Percentiles rank a stretch among this genome's conserved stretches.
phyloP scores from a whole-genome alignment of 768 basidiomycete genomes.

The Boletus rubropictus region DNA sequence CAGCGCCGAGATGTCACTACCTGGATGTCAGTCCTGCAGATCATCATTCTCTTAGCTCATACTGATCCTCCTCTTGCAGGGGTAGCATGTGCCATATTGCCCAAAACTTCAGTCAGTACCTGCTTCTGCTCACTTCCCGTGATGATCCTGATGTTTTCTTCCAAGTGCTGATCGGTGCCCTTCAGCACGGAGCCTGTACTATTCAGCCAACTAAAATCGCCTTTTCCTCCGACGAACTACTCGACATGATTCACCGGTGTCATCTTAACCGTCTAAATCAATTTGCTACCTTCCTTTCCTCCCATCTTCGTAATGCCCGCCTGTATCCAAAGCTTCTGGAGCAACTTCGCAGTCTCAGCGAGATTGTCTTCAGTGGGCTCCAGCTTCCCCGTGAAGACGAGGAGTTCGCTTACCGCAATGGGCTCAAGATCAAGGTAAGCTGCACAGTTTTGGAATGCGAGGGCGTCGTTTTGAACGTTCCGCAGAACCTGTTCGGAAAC shows the following conservation, averaged over 20 bases:
- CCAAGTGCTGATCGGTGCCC: conserved; percentile 58
- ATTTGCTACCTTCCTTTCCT: conserved; percentile 63
- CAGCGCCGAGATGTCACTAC: conserved; percentile 62
- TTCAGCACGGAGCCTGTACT: conserved; percentile 69
- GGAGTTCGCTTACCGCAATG: conserved; percentile 60
- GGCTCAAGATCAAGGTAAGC: conserved; percentile 58
- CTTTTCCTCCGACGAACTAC: conserved; percentile 63
- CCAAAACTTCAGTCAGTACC: conserved; percentile 63
- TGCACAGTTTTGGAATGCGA: conserved; percentile 10
- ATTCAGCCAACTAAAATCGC: conserved; percentile 62
- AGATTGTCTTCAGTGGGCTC: conserved; percentile 63
- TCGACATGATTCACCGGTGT: conserved; percentile 64
- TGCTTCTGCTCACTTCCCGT: conserved; percentile 11
- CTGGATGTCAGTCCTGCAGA: conserved; percentile 55
- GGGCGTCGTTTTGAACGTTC: conserved; percentile 18
- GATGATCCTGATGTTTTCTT: conserved; percentile 18
- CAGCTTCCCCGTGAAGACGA: conserved; percentile 63
- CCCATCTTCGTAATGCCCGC: conserved; percentile 56
- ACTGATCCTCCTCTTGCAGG: conserved; percentile 42
- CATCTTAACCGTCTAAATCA: conserved; percentile 71
- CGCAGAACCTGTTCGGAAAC: conserved; percentile 72
- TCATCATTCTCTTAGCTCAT: conserved; percentile 13
- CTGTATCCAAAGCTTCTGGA: conserved; percentile 55
- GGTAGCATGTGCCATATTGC: conserved; percentile 83
- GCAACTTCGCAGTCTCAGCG: conserved; percentile 50